Percentiles rank a stretch among this genome's conserved stretches.
phyloP scores from a whole-genome alignment of 176 grass and related monocot genomes.

The Puccinellia tenuiflora region DNA sequence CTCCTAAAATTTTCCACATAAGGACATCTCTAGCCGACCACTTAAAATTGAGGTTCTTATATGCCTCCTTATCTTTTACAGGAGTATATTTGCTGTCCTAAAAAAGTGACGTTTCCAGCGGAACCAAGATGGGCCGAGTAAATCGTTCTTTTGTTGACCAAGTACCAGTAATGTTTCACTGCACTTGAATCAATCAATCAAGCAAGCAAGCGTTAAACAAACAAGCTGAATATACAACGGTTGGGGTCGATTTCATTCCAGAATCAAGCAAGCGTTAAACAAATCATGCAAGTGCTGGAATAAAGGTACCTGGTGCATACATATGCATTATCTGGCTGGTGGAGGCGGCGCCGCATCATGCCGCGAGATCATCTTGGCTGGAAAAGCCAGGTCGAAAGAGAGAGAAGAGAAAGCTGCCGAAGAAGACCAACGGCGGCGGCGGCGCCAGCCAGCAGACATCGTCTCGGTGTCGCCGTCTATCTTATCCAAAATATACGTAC shows the following conservation, averaged over 20 bases:
- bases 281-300: neutral
- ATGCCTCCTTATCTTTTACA: too few species aligned
- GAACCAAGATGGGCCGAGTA: neutral
- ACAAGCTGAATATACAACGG: neutral
- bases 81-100: too few species aligned
- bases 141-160: neutral
- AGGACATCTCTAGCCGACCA: too few species aligned
- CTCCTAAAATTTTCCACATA: too few species aligned
- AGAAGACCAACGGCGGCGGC: neutral
- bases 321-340: neutral
- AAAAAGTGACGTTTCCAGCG: too few species aligned
- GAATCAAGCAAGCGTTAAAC: neutral
- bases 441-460: neutral
- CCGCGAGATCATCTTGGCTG: neutral
- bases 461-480: conserved; percentile 17
- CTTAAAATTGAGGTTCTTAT: too few species aligned
- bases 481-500: conserved; percentile 16
- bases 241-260: neutral
- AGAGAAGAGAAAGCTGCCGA: neutral
- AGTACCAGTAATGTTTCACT: neutral
- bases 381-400: conserved; percentile 9
- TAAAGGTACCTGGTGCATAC: neutral
- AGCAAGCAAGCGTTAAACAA: neutral
- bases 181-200: neutral
- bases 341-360: neutral